Evolutionary conservation across 805 yeast genomes (phyloP).

Genomic region (Candida silvicultrix): DNA sequence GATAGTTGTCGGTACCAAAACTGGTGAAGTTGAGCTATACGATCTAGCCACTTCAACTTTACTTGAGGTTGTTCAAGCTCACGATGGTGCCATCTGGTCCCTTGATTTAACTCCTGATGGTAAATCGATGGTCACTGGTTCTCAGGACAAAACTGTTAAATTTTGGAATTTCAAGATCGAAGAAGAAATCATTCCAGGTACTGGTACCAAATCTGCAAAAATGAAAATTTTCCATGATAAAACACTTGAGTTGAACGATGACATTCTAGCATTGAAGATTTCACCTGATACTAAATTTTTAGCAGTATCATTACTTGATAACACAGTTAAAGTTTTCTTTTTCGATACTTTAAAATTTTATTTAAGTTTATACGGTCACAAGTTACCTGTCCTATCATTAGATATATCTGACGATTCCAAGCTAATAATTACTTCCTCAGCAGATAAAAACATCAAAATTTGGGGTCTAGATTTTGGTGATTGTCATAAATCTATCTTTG

Average conservation of each 20-base stretch:
- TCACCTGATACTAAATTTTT: constrained; percentile 74
- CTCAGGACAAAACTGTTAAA: constrained; percentile 85
- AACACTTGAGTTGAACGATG: constrained; percentile 82
- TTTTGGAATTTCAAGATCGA: constrained; percentile 82
- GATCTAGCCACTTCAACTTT: constrained; percentile 81
- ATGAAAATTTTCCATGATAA: constrained; percentile 67
- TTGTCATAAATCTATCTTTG: constrained; percentile 94
- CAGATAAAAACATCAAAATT: constrained; percentile 93
- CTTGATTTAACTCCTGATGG: constrained; percentile 86
- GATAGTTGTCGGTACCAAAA: constrained; percentile 82
- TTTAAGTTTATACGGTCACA: constrained; percentile 90
- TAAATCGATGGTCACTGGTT: constrained; percentile 78
- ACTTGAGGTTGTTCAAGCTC: constrained; percentile 71
- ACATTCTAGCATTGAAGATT: constrained; percentile 69
- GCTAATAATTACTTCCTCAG: constrained; percentile 85
- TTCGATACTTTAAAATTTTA: constrained; percentile 82
- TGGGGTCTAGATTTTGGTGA: constrained; percentile 99
- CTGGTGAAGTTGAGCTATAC: constrained; percentile 76
- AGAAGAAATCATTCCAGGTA: constrained; percentile 66
- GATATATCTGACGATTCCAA: constrained; percentile 90
- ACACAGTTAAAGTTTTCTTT: constrained; percentile 92
- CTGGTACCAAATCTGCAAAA: constrained; percentile 40
- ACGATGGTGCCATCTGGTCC: constrained; percentile 83
- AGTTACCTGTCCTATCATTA: constrained; percentile 86
- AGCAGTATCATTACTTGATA: constrained; percentile 83